A percentile compares a stretch with the other conserved stretches of the same genome.
phyloP scores from a whole-genome alignment of 108 stramenopile species.

The Aureococcus anophagefferens region DNA sequence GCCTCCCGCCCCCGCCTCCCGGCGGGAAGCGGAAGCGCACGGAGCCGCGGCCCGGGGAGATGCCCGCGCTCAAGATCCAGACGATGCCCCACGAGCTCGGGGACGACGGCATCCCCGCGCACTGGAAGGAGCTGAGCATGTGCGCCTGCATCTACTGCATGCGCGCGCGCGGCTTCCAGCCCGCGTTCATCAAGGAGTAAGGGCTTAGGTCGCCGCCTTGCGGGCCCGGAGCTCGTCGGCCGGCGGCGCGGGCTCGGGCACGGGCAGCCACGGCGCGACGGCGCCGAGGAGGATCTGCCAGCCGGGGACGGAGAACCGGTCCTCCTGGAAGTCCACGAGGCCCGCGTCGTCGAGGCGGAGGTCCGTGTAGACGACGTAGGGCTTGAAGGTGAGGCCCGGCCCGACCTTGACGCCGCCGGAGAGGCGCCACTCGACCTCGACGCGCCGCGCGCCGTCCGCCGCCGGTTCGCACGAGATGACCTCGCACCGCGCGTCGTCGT shows the following conservation, averaged over 20 bases:
- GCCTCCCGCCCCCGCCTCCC: too few relatives aligned
- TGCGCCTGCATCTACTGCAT: too few relatives aligned
- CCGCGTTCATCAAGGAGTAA: too few relatives aligned
- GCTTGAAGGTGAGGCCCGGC: slow-evolving; percentile 63
- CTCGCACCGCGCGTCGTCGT: slow-evolving; percentile 58
- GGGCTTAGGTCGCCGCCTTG: too few relatives aligned
- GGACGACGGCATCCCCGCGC: too few relatives aligned
- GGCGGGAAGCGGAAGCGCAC: too few relatives aligned
- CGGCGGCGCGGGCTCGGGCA: neutral
- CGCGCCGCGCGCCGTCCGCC: neutral
- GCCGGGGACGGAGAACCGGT: slow-evolving; percentile 60
- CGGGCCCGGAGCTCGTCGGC: neutral
- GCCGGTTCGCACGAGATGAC: slow-evolving; percentile 53
- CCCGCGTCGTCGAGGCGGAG: slow-evolving; percentile 56
- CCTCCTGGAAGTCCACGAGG: slow-evolving; percentile 61
- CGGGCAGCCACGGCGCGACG: neutral
- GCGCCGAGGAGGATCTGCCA: slow-evolving; percentile 44
- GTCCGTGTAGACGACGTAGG: slow-evolving; percentile 68
- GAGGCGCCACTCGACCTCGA: slow-evolving; percentile 59
- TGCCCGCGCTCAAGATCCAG: too few relatives aligned
- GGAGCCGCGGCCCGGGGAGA: too few relatives aligned
- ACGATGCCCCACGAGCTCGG: too few relatives aligned
- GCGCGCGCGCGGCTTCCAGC: too few relatives aligned
- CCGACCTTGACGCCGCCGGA: slow-evolving; percentile 54
- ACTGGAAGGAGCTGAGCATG: too few relatives aligned